These are phyloP conservation scores for Malassezia japonica DNA, from an alignment of 1,284 basidiomycete species.

Conservation along the genomic window DNA sequence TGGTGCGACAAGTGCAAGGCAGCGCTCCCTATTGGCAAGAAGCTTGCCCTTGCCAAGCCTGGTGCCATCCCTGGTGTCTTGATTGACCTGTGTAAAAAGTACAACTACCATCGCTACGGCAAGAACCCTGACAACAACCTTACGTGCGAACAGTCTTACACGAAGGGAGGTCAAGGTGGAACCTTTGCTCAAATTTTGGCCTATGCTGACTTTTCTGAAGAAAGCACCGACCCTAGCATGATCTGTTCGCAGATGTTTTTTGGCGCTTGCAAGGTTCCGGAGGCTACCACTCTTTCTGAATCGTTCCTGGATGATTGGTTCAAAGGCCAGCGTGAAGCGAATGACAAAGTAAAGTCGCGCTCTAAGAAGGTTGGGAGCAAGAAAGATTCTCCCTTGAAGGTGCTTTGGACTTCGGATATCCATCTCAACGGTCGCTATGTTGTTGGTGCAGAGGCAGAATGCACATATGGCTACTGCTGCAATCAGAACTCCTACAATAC, in stretches of 20 bases:
- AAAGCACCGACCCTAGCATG: slow-evolving; percentile 32
- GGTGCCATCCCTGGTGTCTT: slow-evolving; percentile 57
- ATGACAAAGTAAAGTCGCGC: background rate
- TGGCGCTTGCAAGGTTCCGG: slow-evolving; percentile 21
- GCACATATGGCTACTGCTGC: slow-evolving; percentile 63
- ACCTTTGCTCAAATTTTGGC: slow-evolving; percentile 33
- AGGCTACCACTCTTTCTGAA: slow-evolving; percentile 21
- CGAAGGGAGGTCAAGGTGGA: slow-evolving; percentile 23
- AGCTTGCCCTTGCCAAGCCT: slow-evolving; percentile 59
- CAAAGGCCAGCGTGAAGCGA: slow-evolving; percentile 15
- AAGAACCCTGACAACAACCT: slow-evolving; percentile 33
- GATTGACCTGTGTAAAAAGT: slow-evolving; percentile 58
- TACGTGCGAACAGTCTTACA: slow-evolving; percentile 34
- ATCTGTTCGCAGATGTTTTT: slow-evolving; percentile 35
- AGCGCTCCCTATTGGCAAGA: slow-evolving; percentile 59
- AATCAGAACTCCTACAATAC: slow-evolving; percentile 48
- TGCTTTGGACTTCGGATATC: slow-evolving; percentile 66
- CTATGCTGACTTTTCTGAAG: slow-evolving; percentile 32
- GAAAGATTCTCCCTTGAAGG: slow-evolving; percentile 55
- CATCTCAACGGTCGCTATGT: slow-evolving; percentile 70
- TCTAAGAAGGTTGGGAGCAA: background rate
- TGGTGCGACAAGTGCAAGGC: slow-evolving; percentile 59
- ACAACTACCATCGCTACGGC: slow-evolving; percentile 57
- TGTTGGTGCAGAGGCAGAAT: slow-evolving; percentile 65
- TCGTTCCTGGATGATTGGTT: slow-evolving; percentile 37